Conservation (phyloP, 805 yeast genomes). For the Saturnispora saitoi region DNA sequence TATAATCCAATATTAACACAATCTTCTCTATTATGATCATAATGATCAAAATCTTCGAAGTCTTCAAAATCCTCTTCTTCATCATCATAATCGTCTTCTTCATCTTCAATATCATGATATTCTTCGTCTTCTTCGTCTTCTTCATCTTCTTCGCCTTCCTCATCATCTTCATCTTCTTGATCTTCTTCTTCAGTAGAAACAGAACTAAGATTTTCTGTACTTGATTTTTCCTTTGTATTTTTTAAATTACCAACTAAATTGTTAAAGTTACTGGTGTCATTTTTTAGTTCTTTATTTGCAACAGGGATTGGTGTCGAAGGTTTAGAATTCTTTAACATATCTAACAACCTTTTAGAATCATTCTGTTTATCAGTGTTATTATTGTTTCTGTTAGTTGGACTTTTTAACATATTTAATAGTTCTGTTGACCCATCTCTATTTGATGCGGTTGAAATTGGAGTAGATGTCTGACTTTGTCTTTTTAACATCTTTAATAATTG, state of each 20-base stretch:
- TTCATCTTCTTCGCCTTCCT: not conserved
- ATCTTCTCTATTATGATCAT: slow-evolving; percentile 14
- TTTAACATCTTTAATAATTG: slow-evolving; percentile 3
- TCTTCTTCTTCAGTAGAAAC: not conserved
- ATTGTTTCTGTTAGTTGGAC: not conserved
- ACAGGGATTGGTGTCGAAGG: not conserved
- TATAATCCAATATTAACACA: slow-evolving; percentile 14
- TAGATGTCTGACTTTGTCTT: not conserved
- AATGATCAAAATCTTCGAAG: slow-evolving; percentile 15
- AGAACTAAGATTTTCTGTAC: not conserved
- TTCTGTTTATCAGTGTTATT: not conserved
- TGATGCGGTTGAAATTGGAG: not conserved
- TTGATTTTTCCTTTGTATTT: not conserved
- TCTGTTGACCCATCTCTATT: not conserved
- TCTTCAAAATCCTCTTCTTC: slow-evolving; percentile 22
- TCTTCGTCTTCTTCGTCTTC: not conserved
- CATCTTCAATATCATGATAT: slow-evolving; percentile 12
- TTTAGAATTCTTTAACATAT: slow-evolving; percentile 3
- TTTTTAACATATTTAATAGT: slow-evolving; percentile 5
- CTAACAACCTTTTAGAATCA: slow-evolving; percentile 3
- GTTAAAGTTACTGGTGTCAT: not conserved
- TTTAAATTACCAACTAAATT: not conserved
- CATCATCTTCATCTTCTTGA: not conserved
- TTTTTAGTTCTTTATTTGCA: not conserved
- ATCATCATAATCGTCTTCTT: slow-evolving; percentile 8